Conservation (phyloP, 768 basidiomycete genomes). For the Butyriboletus loyo region DNA sequence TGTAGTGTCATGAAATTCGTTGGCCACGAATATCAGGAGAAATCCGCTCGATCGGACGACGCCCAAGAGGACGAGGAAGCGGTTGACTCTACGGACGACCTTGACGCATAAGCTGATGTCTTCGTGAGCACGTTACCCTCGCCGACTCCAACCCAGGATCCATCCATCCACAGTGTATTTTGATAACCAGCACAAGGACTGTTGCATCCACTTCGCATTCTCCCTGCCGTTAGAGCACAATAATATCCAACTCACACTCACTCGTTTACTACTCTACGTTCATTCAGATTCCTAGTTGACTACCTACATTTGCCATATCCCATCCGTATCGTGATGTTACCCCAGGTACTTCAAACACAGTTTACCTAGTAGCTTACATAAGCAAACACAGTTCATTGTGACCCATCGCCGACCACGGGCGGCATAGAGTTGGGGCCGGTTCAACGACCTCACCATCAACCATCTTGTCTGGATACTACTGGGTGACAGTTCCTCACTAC, state of each 20-base stretch:
- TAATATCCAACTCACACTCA: constrained; percentile 1
- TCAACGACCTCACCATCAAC: too few relatives aligned
- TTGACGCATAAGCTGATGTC: constrained; percentile 4
- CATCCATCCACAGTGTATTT: not conserved
- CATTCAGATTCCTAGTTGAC: constrained; percentile 14
- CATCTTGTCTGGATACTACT: not conserved
- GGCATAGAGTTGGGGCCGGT: too few relatives aligned
- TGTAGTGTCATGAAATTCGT: constrained; percentile 60
- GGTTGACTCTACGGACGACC: constrained; percentile 15
- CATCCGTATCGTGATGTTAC: constrained; percentile 10
- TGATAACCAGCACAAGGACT: constrained; percentile 8
- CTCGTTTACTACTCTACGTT: constrained; percentile 23
- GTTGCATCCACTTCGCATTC: not conserved
- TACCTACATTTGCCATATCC: not conserved
- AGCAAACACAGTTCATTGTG: not conserved
- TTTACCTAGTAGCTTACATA: constrained; percentile 14
- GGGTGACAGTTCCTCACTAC: not conserved
- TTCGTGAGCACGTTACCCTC: not conserved
- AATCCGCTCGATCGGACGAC: not conserved
- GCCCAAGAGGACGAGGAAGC: constrained; percentile 11
- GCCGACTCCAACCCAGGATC: not conserved
- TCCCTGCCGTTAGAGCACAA: constrained; percentile 2
- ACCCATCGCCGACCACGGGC: not conserved
- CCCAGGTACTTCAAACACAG: too few relatives aligned
- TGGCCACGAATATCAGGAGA: constrained; percentile 49